These are phyloP conservation scores for Saprolegnia diclina DNA, from an alignment of 352 stramenopile species.

Conservation along the genomic window DNA sequence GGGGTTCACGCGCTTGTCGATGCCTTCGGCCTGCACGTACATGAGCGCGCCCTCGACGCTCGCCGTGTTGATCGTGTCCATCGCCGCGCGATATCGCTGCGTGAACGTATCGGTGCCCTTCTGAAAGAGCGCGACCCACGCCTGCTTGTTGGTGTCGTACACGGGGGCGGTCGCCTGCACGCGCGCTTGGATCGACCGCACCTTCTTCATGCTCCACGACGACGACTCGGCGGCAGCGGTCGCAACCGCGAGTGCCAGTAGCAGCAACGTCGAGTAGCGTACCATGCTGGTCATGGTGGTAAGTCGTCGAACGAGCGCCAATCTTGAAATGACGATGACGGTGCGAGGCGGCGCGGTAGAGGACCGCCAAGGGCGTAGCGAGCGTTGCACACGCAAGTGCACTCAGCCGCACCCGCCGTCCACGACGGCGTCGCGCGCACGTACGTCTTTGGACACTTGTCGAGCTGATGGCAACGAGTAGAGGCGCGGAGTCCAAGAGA, in stretches of 20 bases:
- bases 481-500: too few relatives aligned
- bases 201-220: conserved; percentile 43
- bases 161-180: conserved; percentile 45
- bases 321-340: too few relatives aligned
- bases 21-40: conserved; percentile 62
- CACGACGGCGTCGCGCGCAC: too few relatives aligned
- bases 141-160: conserved; percentile 32
- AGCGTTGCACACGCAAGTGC: too few relatives aligned
- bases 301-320: too few relatives aligned
- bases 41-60: conserved; percentile 58
- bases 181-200: conserved; percentile 51
- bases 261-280: too few relatives aligned
- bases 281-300: not conserved
- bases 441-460: too few relatives aligned
- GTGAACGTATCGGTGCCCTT: conserved; percentile 26
- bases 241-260: not conserved
- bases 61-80: conserved; percentile 62
- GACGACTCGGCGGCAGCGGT: not conserved
- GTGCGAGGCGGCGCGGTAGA: too few relatives aligned
- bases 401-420: too few relatives aligned
- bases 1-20: conserved; percentile 39
- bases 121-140: conserved; percentile 30
- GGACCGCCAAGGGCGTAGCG: too few relatives aligned
- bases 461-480: too few relatives aligned
- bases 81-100: conserved; percentile 34